Evolutionary conservation across 2,329 filamentous ascomycete genomes (phyloP).

Genomic region (Sporothrix brasiliensis): DNA sequence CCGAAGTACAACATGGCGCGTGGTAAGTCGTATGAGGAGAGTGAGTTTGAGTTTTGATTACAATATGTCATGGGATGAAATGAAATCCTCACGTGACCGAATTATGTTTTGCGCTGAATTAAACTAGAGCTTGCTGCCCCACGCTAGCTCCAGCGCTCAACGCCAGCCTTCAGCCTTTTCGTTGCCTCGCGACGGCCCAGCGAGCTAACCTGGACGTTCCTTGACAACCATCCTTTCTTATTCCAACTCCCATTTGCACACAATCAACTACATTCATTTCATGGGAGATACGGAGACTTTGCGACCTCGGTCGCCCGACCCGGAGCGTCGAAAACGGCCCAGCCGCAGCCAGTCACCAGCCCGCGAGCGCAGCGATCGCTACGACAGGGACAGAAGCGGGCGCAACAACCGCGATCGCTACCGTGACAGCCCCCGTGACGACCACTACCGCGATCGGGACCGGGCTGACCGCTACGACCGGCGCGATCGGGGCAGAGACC

Average conservation of each 20-base stretch:
- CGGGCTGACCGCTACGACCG: slow-evolving; percentile 28
- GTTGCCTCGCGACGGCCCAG: not conserved
- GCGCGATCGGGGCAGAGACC: not conserved
- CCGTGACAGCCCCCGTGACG: slow-evolving; percentile 37
- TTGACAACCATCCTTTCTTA: not conserved
- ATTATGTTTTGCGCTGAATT: not conserved
- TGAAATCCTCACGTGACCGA: not conserved
- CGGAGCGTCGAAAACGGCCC: slow-evolving; percentile 14
- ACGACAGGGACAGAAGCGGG: not conserved
- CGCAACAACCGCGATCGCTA: slow-evolving; percentile 30
- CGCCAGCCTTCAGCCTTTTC: slow-evolving; percentile 13
- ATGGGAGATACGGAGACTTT: slow-evolving; percentile 27
- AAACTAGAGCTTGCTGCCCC: not conserved
- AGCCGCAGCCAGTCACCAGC: slow-evolving; percentile 31
- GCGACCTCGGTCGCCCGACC: slow-evolving; percentile 26
- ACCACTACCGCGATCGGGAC: slow-evolving; percentile 40
- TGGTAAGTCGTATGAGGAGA: too few species aligned
- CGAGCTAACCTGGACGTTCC: not conserved
- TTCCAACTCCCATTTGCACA: not conserved
- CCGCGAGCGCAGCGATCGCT: not conserved
- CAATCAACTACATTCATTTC: not conserved
- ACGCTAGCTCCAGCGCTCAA: not conserved
- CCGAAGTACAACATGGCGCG: too few species aligned
- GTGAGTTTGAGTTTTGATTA: not conserved
- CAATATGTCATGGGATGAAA: not conserved